phyloP scores from a whole-genome alignment of 2,329 filamentous ascomycete species.

The Fusarium musae region DNA sequence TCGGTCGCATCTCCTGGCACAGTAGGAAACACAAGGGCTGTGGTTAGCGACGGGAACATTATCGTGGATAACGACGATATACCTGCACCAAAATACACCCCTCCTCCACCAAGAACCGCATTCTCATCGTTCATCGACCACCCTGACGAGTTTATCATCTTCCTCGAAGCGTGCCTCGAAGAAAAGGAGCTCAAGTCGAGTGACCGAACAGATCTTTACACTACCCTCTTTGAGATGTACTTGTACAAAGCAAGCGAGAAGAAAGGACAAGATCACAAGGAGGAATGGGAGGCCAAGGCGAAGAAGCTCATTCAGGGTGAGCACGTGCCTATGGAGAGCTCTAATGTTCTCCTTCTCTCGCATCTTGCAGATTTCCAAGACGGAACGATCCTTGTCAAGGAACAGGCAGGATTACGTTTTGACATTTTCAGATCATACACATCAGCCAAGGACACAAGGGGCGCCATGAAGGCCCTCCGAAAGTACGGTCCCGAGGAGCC shows the following conservation, averaged over 20 bases:
- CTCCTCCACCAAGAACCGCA: constrained; percentile 85
- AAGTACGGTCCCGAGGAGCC: constrained; percentile 95
- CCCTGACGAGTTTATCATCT: constrained; percentile 88
- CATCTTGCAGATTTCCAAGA: constrained; percentile 91
- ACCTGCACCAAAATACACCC: constrained; percentile 70
- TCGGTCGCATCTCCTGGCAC: constrained; percentile 64
- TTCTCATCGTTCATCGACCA: constrained; percentile 98
- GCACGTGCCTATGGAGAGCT: constrained; percentile 88
- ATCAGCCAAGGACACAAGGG: constrained; percentile 87
- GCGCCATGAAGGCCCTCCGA: constrained; percentile 86
- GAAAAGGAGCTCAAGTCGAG: constrained; percentile 76
- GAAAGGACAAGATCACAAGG: constrained; percentile 72
- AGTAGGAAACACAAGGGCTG: constrained; percentile 61
- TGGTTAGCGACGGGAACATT: constrained; percentile 63
- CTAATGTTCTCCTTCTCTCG: constrained; percentile 91
- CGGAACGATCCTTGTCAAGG: constrained; percentile 90
- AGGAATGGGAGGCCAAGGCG: constrained; percentile 90
- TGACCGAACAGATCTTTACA: constrained; percentile 88
- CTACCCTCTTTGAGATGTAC: constrained; percentile 98
- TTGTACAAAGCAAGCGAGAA: constrained; percentile 85
- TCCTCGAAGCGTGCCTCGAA: constrained; percentile 87
- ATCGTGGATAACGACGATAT: constrained; percentile 60
- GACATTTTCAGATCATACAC: constrained; percentile 99
- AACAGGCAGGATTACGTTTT: constrained; percentile 89
- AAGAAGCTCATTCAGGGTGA: constrained; percentile 87